Evolutionary conservation across 176 grass and related monocot species (phyloP).

Genomic region (barley (Hordeum vulgare)): DNA sequence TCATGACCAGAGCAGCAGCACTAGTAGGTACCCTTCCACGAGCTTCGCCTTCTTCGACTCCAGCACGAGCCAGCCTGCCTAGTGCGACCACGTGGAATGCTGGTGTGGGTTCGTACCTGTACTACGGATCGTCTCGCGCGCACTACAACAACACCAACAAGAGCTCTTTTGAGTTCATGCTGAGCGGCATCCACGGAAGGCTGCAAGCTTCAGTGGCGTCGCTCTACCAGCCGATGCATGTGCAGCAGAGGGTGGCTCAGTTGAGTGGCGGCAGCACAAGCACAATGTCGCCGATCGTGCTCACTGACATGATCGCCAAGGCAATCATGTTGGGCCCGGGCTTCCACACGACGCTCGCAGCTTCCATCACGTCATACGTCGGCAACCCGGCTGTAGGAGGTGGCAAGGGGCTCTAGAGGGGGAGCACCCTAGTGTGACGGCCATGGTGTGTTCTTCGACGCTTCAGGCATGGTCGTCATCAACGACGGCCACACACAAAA

Average conservation of each 20-base stretch:
- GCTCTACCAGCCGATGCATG: conserved; percentile 23
- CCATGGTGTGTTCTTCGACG: conserved; percentile 26
- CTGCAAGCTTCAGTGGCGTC: not conserved
- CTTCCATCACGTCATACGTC: conserved; percentile 67
- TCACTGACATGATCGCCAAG: conserved; percentile 69
- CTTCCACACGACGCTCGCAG: conserved; percentile 64
- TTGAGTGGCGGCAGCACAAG: not conserved
- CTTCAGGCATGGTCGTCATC: conserved; percentile 12
- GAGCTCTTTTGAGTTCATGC: conserved; percentile 4
- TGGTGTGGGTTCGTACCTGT: conserved; percentile 25
- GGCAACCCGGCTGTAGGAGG: conserved; percentile 26
- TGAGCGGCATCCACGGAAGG: conserved; percentile 25
- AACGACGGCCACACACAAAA: not conserved
- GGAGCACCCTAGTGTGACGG: conserved; percentile 16
- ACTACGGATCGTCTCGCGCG: conserved; percentile 23
- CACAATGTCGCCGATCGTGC: not conserved
- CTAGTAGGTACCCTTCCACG: conserved; percentile 54
- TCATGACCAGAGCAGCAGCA: not conserved
- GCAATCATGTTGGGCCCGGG: conserved; percentile 58
- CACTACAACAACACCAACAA: conserved; percentile 17
- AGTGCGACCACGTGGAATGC: conserved; percentile 26
- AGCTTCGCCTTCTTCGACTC: conserved; percentile 62
- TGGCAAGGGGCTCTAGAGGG: conserved; percentile 19
- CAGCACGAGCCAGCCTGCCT: conserved; percentile 20
- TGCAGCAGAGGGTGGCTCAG: conserved; percentile 20